These are phyloP conservation scores for Leccinum variicolor DNA, from an alignment of 768 basidiomycete species.

Conservation along the genomic window DNA sequence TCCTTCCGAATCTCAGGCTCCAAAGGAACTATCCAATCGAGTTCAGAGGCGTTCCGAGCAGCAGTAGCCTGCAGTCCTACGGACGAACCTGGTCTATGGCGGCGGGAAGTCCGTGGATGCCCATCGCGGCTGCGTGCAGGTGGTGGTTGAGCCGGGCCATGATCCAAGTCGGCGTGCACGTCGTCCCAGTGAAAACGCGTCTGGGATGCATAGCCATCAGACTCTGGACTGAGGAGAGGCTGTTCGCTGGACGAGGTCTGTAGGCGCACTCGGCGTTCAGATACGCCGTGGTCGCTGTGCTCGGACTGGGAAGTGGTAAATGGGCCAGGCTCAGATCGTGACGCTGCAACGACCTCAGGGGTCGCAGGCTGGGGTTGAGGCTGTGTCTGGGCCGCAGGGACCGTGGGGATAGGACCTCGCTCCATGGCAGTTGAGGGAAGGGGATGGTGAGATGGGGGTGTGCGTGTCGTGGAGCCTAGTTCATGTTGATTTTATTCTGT, in stretches of 20 bases:
- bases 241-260: slow-evolving; percentile 6
- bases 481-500: background rate
- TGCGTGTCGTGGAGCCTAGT: background rate
- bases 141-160: slow-evolving; percentile 2
- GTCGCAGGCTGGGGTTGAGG: background rate
- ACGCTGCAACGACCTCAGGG: background rate
- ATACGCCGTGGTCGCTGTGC: background rate
- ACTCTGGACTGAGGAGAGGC: slow-evolving; percentile 3
- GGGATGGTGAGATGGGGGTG: background rate
- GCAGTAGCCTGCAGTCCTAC: background rate
- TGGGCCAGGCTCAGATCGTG: slow-evolving; percentile 5
- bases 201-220: slow-evolving; percentile 1
- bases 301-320: background rate
- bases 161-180: slow-evolving; percentile 8
- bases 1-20: background rate
- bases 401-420: background rate
- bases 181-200: background rate
- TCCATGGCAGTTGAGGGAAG: background rate
- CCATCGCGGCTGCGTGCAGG: slow-evolving; percentile 16
- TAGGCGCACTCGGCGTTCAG: background rate
- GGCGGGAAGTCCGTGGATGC: slow-evolving; percentile 13
- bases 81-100: background rate
- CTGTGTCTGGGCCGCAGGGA: background rate
- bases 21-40: slow-evolving; percentile 26
- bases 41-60: slow-evolving; percentile 1